Base-by-base conservation (phyloP, 495 filamentous ascomycete species). In the Trichoderma orchidacearum region DNA sequence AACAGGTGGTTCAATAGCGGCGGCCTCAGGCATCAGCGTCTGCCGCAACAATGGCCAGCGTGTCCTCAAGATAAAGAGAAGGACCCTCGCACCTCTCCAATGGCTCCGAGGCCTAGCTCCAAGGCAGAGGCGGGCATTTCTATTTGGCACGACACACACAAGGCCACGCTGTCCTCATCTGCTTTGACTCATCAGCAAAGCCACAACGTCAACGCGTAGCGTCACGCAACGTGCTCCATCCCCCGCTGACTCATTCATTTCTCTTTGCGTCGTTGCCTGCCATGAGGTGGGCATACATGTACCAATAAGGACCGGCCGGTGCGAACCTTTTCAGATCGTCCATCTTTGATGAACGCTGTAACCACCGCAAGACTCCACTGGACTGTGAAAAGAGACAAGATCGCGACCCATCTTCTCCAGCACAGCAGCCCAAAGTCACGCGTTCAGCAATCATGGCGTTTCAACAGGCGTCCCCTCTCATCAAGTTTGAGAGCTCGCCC, bases 401-500 rank as follows among this genome's bases (percentile, higher is more conserved):
- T 23, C 21, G 41, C 27, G n/a, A n/a, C n/a, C n/a, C n/a, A n/a
- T n/a, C n/a, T 34, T 15, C 18, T 7, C 12, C 52, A 29, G 27
- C 38, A 32, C 38, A 59, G 15, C 51, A 27, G 41, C 53, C 8
- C 18, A 36, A 27, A 25, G 13, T 5, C n/a, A n/a, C n/a, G 8
- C 18, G n/a, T 9, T 17, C 5, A 55, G 30, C 51, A 52, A 63
- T 60, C 11, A 75, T 75, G 72, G 67, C 68, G 54, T 68, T 64
- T 55, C 63, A 68, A 66, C 64, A 67, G 12, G 61, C 71, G 58
- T 62, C 72, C 52, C 68, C 72, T 48, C 66, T 60, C 59, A 62
- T 75, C 65, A 76, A 77, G 65, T 74, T 75, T 51, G 75, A 77
- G 66, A 58, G 66, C 36, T 76, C 73, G 34, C 72, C 73, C 5